Evolutionary conservation across 1,139 yeast genomes (phyloP), one percentile per base, ranked within the genome.

Genomic region (Wickerhamomyces sp.): DNA sequence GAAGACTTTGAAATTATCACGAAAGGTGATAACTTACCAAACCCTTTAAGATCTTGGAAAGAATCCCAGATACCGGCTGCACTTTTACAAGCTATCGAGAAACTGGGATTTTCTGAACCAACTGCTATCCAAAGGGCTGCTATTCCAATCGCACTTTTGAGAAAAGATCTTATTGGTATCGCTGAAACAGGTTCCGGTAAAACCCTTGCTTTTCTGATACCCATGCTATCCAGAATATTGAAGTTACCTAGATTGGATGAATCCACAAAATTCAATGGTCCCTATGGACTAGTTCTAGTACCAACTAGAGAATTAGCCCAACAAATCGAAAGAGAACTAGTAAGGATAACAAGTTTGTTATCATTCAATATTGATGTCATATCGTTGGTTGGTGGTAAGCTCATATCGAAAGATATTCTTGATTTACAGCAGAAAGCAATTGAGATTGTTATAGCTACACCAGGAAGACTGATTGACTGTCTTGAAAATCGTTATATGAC

Each of bases 151-250:
- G 85, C 86, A 0, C 47, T 83, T 23, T 55, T 62, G 0, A 61
- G 68, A 4, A 57, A 72, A 27, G 96, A 91, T 55, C 68, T 87
- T 5, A 70, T 89, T 18, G 97, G 96, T 18, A 74, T 89, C n/a
- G 96, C 97, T 0, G 91, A 88, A 47, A 91, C 98, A 0, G 98
- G 97, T 17, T 85, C 95, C 0, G 98, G 97, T 53, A 91, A 91
- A 55, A 91, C 98, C 0, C 66, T 88, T 20, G 84, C 95, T 9
- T 91, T 82, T 58, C 61, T 85, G 19, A 61, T 89, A 2, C 97
- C 98, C 0, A 60, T 87, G 33, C 53, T 87, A 6, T 57, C 77
- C 5, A 80, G 79, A 44, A 62, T 86, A 11, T 45, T 72, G 38
- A 70, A 68, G 28, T 44, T 68, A n/a, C 70, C 75, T 1, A 49